Conservation (phyloP, 768 basidiomycete genomes). For the Inosperma sp. region DNA sequence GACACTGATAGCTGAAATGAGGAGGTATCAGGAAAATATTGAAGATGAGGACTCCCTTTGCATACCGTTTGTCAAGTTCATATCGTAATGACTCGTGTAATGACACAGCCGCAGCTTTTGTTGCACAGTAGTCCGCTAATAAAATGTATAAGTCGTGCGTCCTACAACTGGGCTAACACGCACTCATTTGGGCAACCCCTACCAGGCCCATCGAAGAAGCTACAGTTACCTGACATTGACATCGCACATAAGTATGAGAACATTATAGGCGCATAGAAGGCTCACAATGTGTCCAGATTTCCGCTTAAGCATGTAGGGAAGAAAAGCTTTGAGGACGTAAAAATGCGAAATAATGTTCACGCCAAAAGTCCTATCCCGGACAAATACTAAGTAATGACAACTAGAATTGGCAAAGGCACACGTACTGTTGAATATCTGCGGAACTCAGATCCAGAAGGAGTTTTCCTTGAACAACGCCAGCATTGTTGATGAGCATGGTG, state of each 20-base stretch:
- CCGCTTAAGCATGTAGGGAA: conserved; percentile 77
- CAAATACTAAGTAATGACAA: background rate
- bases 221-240: conserved; percentile 68
- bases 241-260: conserved; percentile 13
- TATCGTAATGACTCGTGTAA: conserved; percentile 82
- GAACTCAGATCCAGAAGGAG: conserved; percentile 72
- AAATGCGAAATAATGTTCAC: conserved; percentile 88
- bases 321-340: conserved; percentile 89
- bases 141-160: background rate
- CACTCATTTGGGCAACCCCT: conserved; percentile 74
- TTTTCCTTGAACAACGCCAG: conserved; percentile 91
- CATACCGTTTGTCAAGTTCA: conserved; percentile 76
- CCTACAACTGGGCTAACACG: conserved; percentile 22
- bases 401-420: background rate
- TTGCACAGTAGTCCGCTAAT: conserved; percentile 83
- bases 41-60: conserved; percentile 5
- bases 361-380: conserved; percentile 66
- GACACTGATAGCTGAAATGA: conserved; percentile 56
- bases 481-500: conserved; percentile 91
- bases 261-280: conserved; percentile 7
- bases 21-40: conserved; percentile 3
- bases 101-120: conserved; percentile 83
- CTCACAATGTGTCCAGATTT: conserved; percentile 83
- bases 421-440: conserved; percentile 76
- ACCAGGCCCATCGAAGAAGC: conserved; percentile 70